A percentile compares a stretch with the other conserved stretches of the same genome.
These are phyloP conservation scores for Kodamaea kakaduensis DNA, from an alignment of 805 yeast genomes.

Conservation along the genomic window DNA sequence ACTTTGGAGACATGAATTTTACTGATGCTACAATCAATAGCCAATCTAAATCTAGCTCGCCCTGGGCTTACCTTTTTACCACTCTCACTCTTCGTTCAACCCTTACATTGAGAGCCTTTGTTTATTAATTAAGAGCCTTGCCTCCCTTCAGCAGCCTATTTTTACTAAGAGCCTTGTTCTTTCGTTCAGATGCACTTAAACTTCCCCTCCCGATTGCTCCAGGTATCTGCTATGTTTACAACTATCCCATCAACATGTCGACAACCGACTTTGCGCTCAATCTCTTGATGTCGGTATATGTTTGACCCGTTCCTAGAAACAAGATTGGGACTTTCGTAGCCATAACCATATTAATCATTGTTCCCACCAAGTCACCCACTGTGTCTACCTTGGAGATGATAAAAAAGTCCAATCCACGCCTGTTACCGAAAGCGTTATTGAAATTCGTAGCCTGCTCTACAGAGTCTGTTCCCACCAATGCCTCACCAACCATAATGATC, in stretches of 20 bases:
- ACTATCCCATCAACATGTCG: slow-evolving; percentile 64
- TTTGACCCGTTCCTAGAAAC: slow-evolving; percentile 96
- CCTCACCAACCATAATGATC: slow-evolving; percentile 98
- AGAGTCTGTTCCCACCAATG: slow-evolving; percentile 94
- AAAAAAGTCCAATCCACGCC: slow-evolving; percentile 79
- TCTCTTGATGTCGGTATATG: slow-evolving; percentile 89
- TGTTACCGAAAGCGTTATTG: slow-evolving; percentile 87
- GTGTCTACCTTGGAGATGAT: slow-evolving; percentile 94
- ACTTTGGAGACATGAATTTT: no score
- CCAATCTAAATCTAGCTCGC: no score
- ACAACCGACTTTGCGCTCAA: slow-evolving; percentile 92
- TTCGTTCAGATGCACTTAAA: no score
- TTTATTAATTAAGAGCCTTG: no score
- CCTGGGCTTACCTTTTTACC: no score
- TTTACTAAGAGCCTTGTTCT: no score
- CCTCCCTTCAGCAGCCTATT: no score
- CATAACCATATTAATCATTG: slow-evolving; percentile 96
- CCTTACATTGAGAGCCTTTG: no score
- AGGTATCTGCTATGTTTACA: no score
- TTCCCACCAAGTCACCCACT: slow-evolving; percentile 93
- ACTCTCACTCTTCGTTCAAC: no score
- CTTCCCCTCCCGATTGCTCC: no score
- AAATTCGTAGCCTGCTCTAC: slow-evolving; percentile 93
- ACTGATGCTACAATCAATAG: no score
- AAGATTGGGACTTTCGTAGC: slow-evolving; percentile 93